These are phyloP conservation scores for Diaporthe citri DNA, from an alignment of 2,329 filamentous ascomycete species.

Conservation along the genomic window DNA sequence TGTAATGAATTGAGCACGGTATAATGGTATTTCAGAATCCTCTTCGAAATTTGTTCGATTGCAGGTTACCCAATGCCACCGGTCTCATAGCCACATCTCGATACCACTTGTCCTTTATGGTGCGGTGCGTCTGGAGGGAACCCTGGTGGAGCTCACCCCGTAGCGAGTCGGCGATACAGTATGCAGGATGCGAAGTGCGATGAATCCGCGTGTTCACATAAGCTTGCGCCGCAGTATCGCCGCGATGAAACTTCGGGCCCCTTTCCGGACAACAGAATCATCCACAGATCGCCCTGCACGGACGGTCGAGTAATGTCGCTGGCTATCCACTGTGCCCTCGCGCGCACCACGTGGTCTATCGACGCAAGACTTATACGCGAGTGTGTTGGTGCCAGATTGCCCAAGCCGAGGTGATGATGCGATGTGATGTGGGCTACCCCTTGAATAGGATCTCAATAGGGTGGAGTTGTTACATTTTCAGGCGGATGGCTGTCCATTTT, in stretches of 20 bases:
- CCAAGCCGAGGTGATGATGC: neutral
- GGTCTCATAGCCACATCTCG: neutral
- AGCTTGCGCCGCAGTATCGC: neutral
- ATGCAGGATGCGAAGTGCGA: neutral
- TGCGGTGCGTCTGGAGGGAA: neutral
- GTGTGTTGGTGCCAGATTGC: neutral
- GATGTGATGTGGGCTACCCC: neutral
- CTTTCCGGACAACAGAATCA: neutral
- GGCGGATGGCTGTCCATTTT: neutral
- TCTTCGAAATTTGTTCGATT: neutral
- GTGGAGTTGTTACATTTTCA: neutral
- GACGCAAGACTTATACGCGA: neutral
- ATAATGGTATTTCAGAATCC: neutral
- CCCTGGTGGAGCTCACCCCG: neutral
- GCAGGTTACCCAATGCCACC: neutral
- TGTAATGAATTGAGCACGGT: neutral
- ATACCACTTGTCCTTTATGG: neutral
- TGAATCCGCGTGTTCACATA: neutral
- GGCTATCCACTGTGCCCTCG: neutral
- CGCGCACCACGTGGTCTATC: neutral
- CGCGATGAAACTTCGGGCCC: neutral
- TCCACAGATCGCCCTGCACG: slow-evolving; percentile 9
- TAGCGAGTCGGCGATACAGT: neutral
- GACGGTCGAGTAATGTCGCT: neutral
- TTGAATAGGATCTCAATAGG: neutral